phyloP scores from a whole-genome alignment of 768 basidiomycete genomes.

The Amanita thiersii region DNA sequence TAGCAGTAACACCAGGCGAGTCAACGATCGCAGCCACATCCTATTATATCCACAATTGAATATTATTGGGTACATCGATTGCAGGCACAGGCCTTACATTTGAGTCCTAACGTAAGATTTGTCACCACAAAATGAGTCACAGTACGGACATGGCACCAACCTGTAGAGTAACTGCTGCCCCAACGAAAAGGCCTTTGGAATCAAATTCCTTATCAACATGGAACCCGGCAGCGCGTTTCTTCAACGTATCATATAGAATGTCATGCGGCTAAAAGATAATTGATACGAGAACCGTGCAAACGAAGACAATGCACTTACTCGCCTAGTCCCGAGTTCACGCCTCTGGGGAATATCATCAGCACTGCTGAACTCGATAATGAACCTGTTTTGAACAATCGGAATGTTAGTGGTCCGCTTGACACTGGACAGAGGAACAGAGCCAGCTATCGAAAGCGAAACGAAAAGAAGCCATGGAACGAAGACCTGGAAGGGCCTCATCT shows the following conservation, averaged over 20 bases:
- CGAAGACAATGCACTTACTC: conserved; percentile 14
- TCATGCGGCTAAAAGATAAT: conserved; percentile 33
- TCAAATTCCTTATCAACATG: conserved; percentile 46
- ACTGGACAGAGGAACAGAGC: conserved; percentile 25
- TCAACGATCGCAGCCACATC: conserved; percentile 36
- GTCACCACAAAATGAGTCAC: conserved; percentile 8
- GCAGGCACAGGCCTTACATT: conserved; percentile 26
- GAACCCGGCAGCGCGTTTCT: conserved; percentile 35
- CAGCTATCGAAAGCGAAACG: conserved; percentile 18
- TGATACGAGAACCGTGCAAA: conserved; percentile 19
- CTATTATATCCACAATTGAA: conserved; percentile 29
- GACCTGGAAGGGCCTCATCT: conserved; percentile 20
- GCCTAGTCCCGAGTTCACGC: too few relatives aligned
- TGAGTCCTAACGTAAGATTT: conserved; percentile 32
- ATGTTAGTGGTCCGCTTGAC: conserved; percentile 30
- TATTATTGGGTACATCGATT: conserved; percentile 12
- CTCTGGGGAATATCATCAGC: too few relatives aligned
- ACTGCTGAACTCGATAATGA: conserved; percentile 48
- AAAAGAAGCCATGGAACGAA: conserved; percentile 20
- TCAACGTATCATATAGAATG: conserved; percentile 37
- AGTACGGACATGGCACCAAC: conserved; percentile 25
- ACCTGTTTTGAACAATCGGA: conserved; percentile 37
- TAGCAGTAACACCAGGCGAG: conserved; percentile 45
- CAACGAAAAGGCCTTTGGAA: conserved; percentile 44
- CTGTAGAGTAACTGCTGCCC: conserved; percentile 43